phyloP scores from a whole-genome alignment of 441 rosid species.

The Euphorbia celastroides region DNA sequence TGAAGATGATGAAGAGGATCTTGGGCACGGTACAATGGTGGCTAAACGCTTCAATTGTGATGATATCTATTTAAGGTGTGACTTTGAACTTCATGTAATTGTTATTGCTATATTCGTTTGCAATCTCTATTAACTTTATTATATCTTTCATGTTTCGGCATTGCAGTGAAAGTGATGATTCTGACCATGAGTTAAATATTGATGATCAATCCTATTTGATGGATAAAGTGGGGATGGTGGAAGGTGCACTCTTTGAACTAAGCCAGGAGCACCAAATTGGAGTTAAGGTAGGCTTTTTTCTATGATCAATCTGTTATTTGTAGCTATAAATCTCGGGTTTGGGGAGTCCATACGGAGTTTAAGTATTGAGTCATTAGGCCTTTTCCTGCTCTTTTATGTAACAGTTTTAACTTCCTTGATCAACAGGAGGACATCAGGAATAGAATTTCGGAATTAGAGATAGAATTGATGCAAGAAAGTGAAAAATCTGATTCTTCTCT shows the following conservation, averaged over 20 bases:
- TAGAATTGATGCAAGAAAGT: conserved; percentile 40
- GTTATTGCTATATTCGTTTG: background rate
- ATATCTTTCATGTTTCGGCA: background rate
- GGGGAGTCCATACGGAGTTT: background rate
- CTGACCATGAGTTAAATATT: conserved; percentile 40
- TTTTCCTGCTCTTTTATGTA: background rate
- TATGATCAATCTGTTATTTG: background rate
- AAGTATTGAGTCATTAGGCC: background rate
- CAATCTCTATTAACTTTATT: background rate
- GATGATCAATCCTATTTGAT: conserved; percentile 39
- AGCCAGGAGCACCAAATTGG: conserved; percentile 47
- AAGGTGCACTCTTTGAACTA: conserved; percentile 51
- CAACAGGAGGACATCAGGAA: conserved; percentile 76
- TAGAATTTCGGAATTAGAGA: conserved; percentile 56
- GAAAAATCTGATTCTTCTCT: conserved; percentile 50
- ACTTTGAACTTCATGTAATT: background rate
- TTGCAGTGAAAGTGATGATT: conserved; percentile 50
- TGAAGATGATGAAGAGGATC: conserved; percentile 22
- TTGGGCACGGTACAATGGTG: conserved; percentile 23
- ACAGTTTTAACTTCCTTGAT: conserved; percentile 19
- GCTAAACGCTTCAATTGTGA: conserved; percentile 43
- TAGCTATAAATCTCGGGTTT: background rate
- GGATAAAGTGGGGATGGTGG: conserved; percentile 48
- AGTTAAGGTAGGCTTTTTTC: conserved; percentile 45
- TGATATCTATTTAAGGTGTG: conserved; percentile 52